phyloP scores from a whole-genome alignment of 352 stramenopile genomes.

The Globisporangium takayamanum region DNA sequence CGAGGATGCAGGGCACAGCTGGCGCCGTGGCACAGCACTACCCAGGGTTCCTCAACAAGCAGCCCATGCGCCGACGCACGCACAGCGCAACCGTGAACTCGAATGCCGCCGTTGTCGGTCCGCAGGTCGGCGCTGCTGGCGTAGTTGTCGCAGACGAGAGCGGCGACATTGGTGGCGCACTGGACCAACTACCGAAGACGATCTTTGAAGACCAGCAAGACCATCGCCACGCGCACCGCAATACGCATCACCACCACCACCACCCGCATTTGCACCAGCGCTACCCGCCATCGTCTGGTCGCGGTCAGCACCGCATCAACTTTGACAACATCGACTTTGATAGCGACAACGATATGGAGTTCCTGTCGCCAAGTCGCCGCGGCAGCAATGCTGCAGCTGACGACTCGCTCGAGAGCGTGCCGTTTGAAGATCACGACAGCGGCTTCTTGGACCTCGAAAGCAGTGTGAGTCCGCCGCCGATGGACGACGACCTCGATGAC shows the following conservation, averaged over 20 bases:
- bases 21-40: slow-evolving; percentile 17
- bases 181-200: slow-evolving; percentile 42
- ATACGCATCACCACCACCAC: slow-evolving; percentile 14
- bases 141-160: slow-evolving; percentile 4
- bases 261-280: slow-evolving; percentile 10
- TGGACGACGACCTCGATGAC: slow-evolving; percentile 21
- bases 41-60: slow-evolving; percentile 48
- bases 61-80: slow-evolving; percentile 68
- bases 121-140: slow-evolving; percentile 14
- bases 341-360: slow-evolving; percentile 47
- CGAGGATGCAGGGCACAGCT: slow-evolving; percentile 21
- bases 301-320: slow-evolving; percentile 54
- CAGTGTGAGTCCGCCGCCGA: slow-evolving; percentile 12
- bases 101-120: slow-evolving; percentile 13
- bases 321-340: slow-evolving; percentile 38
- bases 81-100: slow-evolving; percentile 50
- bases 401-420: slow-evolving; percentile 41
- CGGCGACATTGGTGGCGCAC: slow-evolving; percentile 1
- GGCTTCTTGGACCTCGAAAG: slow-evolving; percentile 51
- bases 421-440: slow-evolving; percentile 41
- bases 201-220: slow-evolving; percentile 45
- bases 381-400: slow-evolving; percentile 17
- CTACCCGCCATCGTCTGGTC: slow-evolving; percentile 31
- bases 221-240: slow-evolving; percentile 12
- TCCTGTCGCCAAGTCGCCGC: slow-evolving; percentile 22